phyloP scores from a whole-genome alignment of 2,329 filamentous ascomycete genomes.

The Pseudopithomyces maydicus region DNA sequence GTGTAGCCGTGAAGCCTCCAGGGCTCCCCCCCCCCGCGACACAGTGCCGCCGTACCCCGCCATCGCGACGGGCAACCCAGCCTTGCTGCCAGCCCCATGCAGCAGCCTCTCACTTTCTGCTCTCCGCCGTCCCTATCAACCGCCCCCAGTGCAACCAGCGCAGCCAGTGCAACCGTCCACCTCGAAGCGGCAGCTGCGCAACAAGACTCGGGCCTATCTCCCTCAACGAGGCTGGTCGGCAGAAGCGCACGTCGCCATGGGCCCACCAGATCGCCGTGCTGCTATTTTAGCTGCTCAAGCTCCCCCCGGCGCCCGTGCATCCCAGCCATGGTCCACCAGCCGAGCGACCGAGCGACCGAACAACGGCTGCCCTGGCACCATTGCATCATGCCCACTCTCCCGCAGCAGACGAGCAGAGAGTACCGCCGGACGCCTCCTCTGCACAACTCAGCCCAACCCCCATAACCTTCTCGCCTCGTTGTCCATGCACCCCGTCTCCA shows the following conservation, averaged over 20 bases:
- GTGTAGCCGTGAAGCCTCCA: not conserved
- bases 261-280: constrained; percentile 16
- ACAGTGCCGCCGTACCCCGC: constrained; percentile 26
- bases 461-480: not conserved
- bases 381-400: not conserved
- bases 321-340: too few relatives aligned
- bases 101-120: constrained; percentile 2
- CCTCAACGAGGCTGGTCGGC: constrained; percentile 5
- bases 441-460: too few relatives aligned
- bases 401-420: too few relatives aligned
- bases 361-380: not conserved
- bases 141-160: not conserved
- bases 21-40: too few relatives aligned
- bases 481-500: not conserved
- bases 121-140: not conserved
- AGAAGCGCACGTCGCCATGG: constrained; percentile 6
- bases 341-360: not conserved
- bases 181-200: constrained; percentile 15
- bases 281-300: constrained; percentile 11
- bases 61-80: constrained; percentile 20
- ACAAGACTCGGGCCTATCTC: constrained; percentile 1
- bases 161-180: not conserved
- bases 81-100: constrained; percentile 12
- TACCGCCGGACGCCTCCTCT: too few relatives aligned
- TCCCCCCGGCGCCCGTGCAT: not conserved